Conservation (phyloP, 1,139 yeast genomes). For the Sugiyamaella sp. region DNA sequence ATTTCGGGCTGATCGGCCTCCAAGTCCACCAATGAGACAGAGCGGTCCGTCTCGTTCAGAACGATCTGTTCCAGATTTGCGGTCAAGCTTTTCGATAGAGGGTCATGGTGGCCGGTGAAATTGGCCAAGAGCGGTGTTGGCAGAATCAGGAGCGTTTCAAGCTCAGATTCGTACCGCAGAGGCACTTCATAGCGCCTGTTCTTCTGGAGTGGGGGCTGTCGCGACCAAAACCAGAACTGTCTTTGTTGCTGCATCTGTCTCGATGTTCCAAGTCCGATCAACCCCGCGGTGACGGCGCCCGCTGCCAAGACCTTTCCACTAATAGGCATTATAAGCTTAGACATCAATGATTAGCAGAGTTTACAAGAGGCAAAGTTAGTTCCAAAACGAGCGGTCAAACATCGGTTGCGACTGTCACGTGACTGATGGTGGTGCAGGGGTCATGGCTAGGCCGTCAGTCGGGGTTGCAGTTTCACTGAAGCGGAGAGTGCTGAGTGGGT, state of each 20-base stretch:
- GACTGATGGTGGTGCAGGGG: too few species aligned
- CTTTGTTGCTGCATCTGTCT: constrained; percentile 12
- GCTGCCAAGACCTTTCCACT: constrained; percentile 8
- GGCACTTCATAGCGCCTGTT: constrained; percentile 17
- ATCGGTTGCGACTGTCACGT: neutral
- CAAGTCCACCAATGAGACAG: constrained; percentile 66
- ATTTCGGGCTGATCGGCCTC: constrained; percentile 69
- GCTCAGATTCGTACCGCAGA: constrained; percentile 21
- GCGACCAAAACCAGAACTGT: constrained; percentile 11
- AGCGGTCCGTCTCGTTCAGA: constrained; percentile 54
- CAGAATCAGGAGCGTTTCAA: constrained; percentile 46
- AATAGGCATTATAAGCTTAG: constrained; percentile 9
- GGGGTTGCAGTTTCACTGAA: too few species aligned
- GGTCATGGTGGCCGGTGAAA: constrained; percentile 71
- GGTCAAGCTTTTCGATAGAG: constrained; percentile 63
- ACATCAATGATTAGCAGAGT: neutral
- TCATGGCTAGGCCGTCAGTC: too few species aligned
- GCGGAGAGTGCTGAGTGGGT: too few species aligned
- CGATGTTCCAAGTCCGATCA: constrained; percentile 3
- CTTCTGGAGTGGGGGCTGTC: neutral
- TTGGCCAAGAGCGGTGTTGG: constrained; percentile 66
- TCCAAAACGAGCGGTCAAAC: neutral
- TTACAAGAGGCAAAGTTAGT: neutral
- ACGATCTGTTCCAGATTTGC: constrained; percentile 61
- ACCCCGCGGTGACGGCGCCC: constrained; percentile 10